Base-by-base conservation (phyloP, 2,329 filamentous ascomycete species). In the Fusarium burgessii region DNA sequence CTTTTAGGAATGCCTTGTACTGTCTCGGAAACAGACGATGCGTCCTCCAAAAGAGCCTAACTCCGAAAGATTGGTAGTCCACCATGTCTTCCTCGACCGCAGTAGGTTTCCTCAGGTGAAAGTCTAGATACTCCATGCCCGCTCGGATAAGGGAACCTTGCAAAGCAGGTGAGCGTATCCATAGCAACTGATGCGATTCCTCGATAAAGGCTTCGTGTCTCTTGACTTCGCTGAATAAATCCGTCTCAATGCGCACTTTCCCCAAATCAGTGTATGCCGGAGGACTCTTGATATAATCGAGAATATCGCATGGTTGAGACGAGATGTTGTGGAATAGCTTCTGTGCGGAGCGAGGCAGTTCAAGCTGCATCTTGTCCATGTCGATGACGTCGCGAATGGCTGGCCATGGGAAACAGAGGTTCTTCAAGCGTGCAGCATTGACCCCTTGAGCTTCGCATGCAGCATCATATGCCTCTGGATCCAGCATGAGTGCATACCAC, bases 401-500 rank as follows among this genome's bases (percentile, higher is more conserved):
- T 14, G 45, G 62, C 68, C 68, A 70, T 7, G 68, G 68, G 8
- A 70, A 71, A 42, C 68, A 71, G 13, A 70, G n/a, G 13, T 55
- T 70, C 25, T 71, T 56, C 8, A 66, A 36, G 1, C 62, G 23
- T 29, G 41, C 6, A 2, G 52, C 20, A 11, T 45, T 46, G 7
- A 42, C 15, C 4, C 43, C 46, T 6, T 71, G 62, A 3, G 54
- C 35, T 17, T 56, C 27, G 4, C 67, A 70, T 6, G 68, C 57
- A 36, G 56, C 32, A 20, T 36, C 40, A 27, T 68, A 71, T 8
- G 47, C 68, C 14, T 51, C 27, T 0, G 67, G 11, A 5, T 29
- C 42, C 6, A 68, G n/a, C 13, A 70, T 70, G 8, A 70, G 43
- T 0, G 67, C 43, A 12, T 70, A 71, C 68, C 68, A 70, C 6